phyloP scores from a whole-genome alignment of 768 basidiomycete genomes.

The Lactifluus pinguis region DNA sequence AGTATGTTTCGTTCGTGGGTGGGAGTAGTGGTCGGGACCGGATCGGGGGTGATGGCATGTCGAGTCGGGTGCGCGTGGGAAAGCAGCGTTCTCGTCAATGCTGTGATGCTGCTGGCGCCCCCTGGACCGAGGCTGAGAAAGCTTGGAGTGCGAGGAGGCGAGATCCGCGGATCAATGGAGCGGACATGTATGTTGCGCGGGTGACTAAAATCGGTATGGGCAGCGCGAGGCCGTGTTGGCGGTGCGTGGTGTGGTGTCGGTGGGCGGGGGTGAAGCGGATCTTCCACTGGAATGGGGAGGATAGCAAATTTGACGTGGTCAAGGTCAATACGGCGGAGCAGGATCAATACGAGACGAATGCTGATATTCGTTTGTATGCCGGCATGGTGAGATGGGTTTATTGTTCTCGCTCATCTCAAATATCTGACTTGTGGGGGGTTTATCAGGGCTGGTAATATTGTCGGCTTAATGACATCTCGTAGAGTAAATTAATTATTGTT shows the following conservation, averaged over 20 bases:
- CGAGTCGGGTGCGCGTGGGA: background rate
- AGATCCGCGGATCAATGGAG: constrained; percentile 38
- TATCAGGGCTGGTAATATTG: constrained; percentile 7
- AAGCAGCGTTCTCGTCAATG: background rate
- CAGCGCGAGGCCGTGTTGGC: constrained; percentile 45
- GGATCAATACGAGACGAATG: constrained; percentile 39
- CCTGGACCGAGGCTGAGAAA: constrained; percentile 19
- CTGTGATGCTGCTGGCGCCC: background rate
- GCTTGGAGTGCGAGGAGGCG: constrained; percentile 30
- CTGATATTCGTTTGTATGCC: constrained; percentile 35
- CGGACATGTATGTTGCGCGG: constrained; percentile 47
- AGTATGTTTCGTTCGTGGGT: constrained; percentile 6
- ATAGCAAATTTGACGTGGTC: constrained; percentile 32
- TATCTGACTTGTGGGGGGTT: background rate
- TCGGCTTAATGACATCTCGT: background rate
- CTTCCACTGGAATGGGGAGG: constrained; percentile 40
- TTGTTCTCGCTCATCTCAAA: background rate
- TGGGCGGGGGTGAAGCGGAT: constrained; percentile 52
- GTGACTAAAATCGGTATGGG: constrained; percentile 42
- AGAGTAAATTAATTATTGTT: no score
- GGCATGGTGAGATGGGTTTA: constrained; percentile 33
- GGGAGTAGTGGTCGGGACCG: background rate
- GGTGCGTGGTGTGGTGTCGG: constrained; percentile 46
- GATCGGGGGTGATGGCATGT: background rate
- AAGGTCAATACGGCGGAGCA: constrained; percentile 36